These are phyloP conservation scores for Echium plantagineum DNA, from an alignment of 257 asterid species.

Conservation along the genomic window DNA sequence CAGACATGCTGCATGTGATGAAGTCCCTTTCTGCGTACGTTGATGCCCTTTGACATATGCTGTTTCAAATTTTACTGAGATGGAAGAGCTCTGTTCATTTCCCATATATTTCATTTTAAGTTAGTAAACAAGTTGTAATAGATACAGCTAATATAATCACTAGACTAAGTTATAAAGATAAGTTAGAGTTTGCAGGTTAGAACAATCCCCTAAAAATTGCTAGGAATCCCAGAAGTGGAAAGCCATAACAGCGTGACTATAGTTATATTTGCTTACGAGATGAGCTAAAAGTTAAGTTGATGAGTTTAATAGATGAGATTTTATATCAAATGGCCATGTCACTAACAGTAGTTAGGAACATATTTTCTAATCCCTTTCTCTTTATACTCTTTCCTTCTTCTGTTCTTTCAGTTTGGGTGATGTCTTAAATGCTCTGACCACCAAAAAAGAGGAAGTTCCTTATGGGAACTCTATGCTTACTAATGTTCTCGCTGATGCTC, in stretches of 20 bases:
- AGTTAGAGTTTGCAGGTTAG: neutral
- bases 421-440: conserved; percentile 80
- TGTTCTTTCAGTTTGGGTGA: conserved; percentile 82
- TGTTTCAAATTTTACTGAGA: no score
- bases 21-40: conserved; percentile 93
- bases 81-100: neutral
- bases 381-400: conserved; percentile 15
- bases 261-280: neutral
- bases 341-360: neutral
- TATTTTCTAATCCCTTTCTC: conserved; percentile 9
- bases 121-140: no score
- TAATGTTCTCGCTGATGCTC: conserved; percentile 71
- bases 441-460: conserved; percentile 71
- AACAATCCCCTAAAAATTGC: neutral
- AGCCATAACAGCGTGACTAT: neutral
- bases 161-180: no score
- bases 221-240: neutral
- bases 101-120: neutral
- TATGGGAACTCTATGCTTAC: conserved; percentile 79
- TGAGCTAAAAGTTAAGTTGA: neutral
- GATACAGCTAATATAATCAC: no score
- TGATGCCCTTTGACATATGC: conserved; percentile 5
- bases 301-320: neutral
- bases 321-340: neutral
- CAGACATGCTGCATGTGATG: conserved; percentile 84